These are phyloP conservation scores for Nicotiana tomentosiformis DNA, from an alignment of 257 asterid genomes.

Conservation along the genomic window DNA sequence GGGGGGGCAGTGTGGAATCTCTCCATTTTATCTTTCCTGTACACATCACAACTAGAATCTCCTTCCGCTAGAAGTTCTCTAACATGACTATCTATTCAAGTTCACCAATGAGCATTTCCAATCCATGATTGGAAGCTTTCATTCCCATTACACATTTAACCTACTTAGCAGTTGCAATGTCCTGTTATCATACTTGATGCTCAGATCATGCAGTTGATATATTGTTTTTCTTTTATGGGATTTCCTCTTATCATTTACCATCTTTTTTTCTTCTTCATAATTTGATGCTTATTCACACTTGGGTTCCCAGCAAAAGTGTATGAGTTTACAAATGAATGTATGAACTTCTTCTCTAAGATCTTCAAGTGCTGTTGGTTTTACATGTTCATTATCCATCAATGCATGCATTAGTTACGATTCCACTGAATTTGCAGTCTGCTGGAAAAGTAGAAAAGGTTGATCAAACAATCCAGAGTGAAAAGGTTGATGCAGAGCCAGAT, in stretches of 20 bases:
- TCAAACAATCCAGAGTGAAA: constrained; percentile 35
- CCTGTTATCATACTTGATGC: background rate
- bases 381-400: background rate
- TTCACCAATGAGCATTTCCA: background rate
- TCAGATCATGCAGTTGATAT: background rate
- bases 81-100: background rate
- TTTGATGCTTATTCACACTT: background rate
- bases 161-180: background rate
- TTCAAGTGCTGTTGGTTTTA: background rate
- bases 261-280: background rate
- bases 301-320: background rate
- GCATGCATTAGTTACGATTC: constrained; percentile 1
- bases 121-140: background rate
- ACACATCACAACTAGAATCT: background rate
- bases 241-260: background rate
- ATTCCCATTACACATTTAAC: background rate
- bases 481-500: constrained; percentile 18
- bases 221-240: background rate
- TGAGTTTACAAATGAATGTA: background rate
- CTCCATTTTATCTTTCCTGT: background rate
- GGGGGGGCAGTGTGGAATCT: background rate
- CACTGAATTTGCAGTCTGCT: constrained; percentile 61
- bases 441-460: constrained; percentile 59
- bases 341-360: background rate
- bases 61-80: background rate